Evolutionary conservation across 177 flowering plant species (phyloP).

Genomic region (Vitis hybrid): DNA sequence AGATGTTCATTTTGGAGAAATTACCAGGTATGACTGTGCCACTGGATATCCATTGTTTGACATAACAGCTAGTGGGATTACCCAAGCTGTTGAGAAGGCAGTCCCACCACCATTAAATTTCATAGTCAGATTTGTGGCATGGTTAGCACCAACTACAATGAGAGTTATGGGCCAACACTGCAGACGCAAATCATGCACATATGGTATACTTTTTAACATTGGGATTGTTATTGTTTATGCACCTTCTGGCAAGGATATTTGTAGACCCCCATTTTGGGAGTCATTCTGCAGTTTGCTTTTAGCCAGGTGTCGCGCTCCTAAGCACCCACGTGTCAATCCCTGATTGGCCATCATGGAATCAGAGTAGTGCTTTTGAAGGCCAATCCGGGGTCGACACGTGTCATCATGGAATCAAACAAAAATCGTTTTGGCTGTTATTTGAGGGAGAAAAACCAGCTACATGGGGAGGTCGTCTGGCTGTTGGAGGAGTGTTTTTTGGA

Average conservation of each 20-base stretch:
- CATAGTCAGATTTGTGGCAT: constrained; percentile 53
- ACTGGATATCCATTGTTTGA: constrained; percentile 69
- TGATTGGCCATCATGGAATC: too few species aligned
- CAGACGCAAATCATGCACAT: constrained; percentile 65
- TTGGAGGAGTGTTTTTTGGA: too few species aligned
- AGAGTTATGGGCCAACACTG: constrained; percentile 51
- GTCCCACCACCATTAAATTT: constrained; percentile 43
- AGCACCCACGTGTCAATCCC: too few species aligned
- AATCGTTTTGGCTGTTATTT: too few species aligned
- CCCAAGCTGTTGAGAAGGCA: constrained; percentile 69
- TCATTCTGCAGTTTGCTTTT: too few species aligned
- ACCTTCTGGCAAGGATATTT: background rate
- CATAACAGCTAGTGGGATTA: constrained; percentile 75
- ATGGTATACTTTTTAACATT: constrained; percentile 35
- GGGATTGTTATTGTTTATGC: background rate
- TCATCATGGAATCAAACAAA: too few species aligned
- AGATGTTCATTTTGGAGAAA: constrained; percentile 87
- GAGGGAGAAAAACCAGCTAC: too few species aligned
- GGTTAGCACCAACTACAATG: constrained; percentile 65
- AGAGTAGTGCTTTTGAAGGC: too few species aligned
- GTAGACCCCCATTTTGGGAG: too few species aligned
- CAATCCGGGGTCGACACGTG: too few species aligned
- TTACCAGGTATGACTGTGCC: constrained; percentile 64
- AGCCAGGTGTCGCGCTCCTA: too few species aligned
- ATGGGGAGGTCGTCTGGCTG: too few species aligned